These are phyloP conservation scores for Scedosporium minutisporum DNA, from an alignment of 2,329 filamentous ascomycete genomes.

Conservation along the genomic window DNA sequence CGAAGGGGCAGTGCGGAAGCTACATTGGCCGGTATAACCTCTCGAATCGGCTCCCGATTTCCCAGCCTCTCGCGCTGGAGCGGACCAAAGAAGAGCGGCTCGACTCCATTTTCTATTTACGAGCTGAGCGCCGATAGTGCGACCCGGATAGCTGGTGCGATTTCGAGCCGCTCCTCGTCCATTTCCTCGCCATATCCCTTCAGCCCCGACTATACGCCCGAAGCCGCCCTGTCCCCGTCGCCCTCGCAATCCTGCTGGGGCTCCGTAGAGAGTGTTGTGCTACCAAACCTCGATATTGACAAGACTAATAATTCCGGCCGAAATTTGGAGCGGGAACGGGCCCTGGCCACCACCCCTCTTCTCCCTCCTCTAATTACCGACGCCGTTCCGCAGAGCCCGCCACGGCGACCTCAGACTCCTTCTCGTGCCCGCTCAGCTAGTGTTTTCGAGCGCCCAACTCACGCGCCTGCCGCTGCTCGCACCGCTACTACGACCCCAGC, in stretches of 20 bases:
- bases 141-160: constrained; percentile 50
- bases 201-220: constrained; percentile 32
- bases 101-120: constrained; percentile 55
- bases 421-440: constrained; percentile 61
- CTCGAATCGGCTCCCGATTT: constrained; percentile 55
- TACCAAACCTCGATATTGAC: constrained; percentile 35
- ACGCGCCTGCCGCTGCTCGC: constrained; percentile 18
- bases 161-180: constrained; percentile 73
- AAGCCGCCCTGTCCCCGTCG: constrained; percentile 48
- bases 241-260: constrained; percentile 56
- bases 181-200: constrained; percentile 51
- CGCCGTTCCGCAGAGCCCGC: constrained; percentile 41
- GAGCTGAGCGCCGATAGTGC: constrained; percentile 76
- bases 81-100: constrained; percentile 29
- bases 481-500: constrained; percentile 39
- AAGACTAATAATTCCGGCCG: constrained; percentile 4
- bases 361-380: constrained; percentile 71
- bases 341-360: constrained; percentile 68
- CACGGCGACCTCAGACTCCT: constrained; percentile 60
- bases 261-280: constrained; percentile 44
- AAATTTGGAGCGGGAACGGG: constrained; percentile 44
- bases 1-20: constrained; percentile 36
- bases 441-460: constrained; percentile 50
- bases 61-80: constrained; percentile 43
- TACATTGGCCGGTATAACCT: constrained; percentile 51